Conservation (phyloP, 1,284 basidiomycete genomes). For the Leccinum angustisporum region DNA sequence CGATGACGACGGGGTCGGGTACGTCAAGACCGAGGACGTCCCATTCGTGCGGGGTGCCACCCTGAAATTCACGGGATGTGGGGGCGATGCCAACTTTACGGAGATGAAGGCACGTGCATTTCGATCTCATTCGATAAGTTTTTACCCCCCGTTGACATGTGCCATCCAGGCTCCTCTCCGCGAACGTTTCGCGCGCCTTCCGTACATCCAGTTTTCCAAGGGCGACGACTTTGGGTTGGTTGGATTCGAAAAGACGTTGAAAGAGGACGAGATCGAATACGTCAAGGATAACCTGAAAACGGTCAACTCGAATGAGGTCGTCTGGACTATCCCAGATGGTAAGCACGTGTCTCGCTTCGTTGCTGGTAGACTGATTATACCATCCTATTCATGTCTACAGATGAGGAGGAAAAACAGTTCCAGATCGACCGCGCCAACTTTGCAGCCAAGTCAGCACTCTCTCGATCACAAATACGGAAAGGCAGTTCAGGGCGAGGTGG, state of each 20-base stretch:
- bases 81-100: conserved; percentile 62
- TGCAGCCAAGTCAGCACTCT: conserved; percentile 54
- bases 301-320: conserved; percentile 61
- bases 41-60: conserved; percentile 73
- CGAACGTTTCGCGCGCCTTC: conserved; percentile 73
- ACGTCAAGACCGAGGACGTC: conserved; percentile 68
- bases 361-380: not conserved
- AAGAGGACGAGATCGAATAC: conserved; percentile 64
- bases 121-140: not conserved
- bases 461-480: conserved; percentile 32
- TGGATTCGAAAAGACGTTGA: conserved; percentile 69
- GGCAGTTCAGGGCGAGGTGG: conserved; percentile 36
- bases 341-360: conserved; percentile 17
- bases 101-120: conserved; percentile 61
- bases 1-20: conserved; percentile 54
- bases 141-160: conserved; percentile 3
- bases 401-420: conserved; percentile 65
- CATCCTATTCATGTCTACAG: conserved; percentile 32
- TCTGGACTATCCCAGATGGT: conserved; percentile 64
- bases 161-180: conserved; percentile 64
- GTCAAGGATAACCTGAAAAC: conserved; percentile 63
- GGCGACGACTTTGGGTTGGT: conserved; percentile 69
- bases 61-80: conserved; percentile 73
- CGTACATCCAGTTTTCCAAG: conserved; percentile 68
- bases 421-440: conserved; percentile 69